Base-by-base conservation (phyloP, 2,329 filamentous ascomycete genomes). In the Ophiostoma sp. region DNA sequence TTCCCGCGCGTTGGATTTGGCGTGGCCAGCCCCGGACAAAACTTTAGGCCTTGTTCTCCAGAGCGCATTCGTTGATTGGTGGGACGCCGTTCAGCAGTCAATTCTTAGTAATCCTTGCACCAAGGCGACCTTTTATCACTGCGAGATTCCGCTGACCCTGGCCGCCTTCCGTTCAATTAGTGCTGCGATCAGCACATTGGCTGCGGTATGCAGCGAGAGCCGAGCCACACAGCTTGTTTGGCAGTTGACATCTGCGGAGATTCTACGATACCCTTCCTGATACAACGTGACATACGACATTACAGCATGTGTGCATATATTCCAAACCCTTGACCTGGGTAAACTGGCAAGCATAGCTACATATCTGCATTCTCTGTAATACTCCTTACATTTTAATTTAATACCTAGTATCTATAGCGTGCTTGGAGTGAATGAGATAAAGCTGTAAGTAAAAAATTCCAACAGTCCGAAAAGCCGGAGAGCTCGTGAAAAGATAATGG, bases 281-380 rank as follows among this genome's bases (percentile, higher is more conserved):
- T 73, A 73, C 66, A 70, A 70, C 71, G 71, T 73, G 52, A 70
- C 66, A 73, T 73, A 12, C 52, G n/a, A n/a, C n/a, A n/a, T 31
- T 19, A 33, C 31, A 15, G 1, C n/a, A 15, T 42, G 3, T 6
- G 12, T 42, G 19, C 28, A 25, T 42, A 31, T 22, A 33, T 68
- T n/a, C 25, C 17, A 33, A 33, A 50, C 6, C 42, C 17, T 33
- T 31, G 1, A 3, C 17, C 42, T 33, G 17, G 42, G 42, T 17
- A n/a, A 50, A 33, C 25, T 50, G 64, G 42, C 64, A 68, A 25
- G 25, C 36, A 19, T 45, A 50, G 39, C 25, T 33, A 17, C 17
- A 68, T 19, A 48, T 19, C 42, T 15, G n/a, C 50, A 55, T 55
- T 3, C 12, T 28, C 50, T 55, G 11, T 25, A 55, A 12, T 68